These are phyloP conservation scores for Scutellaria barbata DNA, from an alignment of 257 asterid species.

Conservation along the genomic window DNA sequence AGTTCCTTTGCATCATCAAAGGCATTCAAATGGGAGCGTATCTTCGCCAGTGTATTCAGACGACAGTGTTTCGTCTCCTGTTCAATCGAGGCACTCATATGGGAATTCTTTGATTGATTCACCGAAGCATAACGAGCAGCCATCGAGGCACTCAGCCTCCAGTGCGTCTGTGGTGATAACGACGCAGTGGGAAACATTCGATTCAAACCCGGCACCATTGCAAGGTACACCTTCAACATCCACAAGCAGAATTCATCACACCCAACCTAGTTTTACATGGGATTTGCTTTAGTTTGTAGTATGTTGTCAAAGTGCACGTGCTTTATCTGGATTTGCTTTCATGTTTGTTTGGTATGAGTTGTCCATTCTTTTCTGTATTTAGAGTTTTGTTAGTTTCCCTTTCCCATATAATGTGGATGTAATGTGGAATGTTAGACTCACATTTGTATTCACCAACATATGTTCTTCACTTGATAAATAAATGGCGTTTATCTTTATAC, in stretches of 20 bases:
- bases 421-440: too few relatives aligned
- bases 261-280: conserved; percentile 72
- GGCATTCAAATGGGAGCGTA: conserved; percentile 29
- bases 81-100: conserved; percentile 41
- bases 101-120: conserved; percentile 46
- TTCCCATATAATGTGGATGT: conserved; percentile 13
- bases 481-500: conserved; percentile 39
- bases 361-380: conserved; percentile 72
- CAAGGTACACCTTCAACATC: conserved; percentile 34
- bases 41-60: conserved; percentile 28
- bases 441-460: background rate
- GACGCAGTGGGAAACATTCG: conserved; percentile 94
- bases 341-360: conserved; percentile 46
- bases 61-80: conserved; percentile 32
- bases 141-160: conserved; percentile 55
- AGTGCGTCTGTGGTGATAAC: conserved; percentile 74
- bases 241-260: conserved; percentile 36
- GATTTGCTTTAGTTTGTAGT: conserved; percentile 58
- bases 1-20: background rate
- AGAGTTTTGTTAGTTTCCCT: conserved; percentile 55
- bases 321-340: conserved; percentile 37
- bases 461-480: conserved; percentile 45
- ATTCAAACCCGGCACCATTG: conserved; percentile 49
- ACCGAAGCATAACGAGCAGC: conserved; percentile 41
- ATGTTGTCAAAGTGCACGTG: conserved; percentile 17